Base-by-base conservation (phyloP, 2,329 filamentous ascomycete genomes). In the Emergomyces africanus region DNA sequence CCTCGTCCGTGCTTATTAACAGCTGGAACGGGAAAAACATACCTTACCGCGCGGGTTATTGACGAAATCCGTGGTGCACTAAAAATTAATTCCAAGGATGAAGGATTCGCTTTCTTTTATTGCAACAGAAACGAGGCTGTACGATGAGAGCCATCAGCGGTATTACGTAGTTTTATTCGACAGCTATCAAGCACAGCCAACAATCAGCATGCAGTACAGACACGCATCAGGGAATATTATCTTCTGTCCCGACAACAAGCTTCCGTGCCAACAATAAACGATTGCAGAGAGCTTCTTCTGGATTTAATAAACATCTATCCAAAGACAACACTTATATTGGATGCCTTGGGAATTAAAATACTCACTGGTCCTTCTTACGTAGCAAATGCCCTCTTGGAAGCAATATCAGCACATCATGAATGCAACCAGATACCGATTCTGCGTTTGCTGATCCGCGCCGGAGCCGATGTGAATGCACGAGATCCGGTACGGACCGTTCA, bases 271-370 rank as follows among this genome's bases (percentile, higher is more conserved):
- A 63, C 54, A 33, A 48, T 64, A 14, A 57, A 57, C 1, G 53
- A 62, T 37, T 63, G 66, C 62, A 57, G 60, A 55, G 42, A 66
- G 10, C 59, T 64, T 18, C 58, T 73, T 5, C 53, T 66, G 0
- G 57, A 63, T 8, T 66, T 66, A 0, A 49, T 70, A 9, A 64
- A 71, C 23, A 44, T 66, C 15, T 73, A 72, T 33, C 60, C 64
- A 1, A 63, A 62, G 15, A 70, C 69, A 3, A 73, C 66, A 0
- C 60, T 74, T 3, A 61, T 74, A 0, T 58, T 75, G 3, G 72
- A 74, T 57, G 72, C 71, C 28, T 55, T 74, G 46, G 72, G 74
- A n/a, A n/a, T n/a, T n/a, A n/a, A n/a, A n/a, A n/a, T n/a, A n/a
- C n/a, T n/a, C n/a, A n/a, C n/a, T n/a, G n/a, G n/a, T n/a, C n/a